These are phyloP conservation scores for Colletotrichum abscissum DNA, from an alignment of 2,329 filamentous ascomycete species.

Conservation along the genomic window DNA sequence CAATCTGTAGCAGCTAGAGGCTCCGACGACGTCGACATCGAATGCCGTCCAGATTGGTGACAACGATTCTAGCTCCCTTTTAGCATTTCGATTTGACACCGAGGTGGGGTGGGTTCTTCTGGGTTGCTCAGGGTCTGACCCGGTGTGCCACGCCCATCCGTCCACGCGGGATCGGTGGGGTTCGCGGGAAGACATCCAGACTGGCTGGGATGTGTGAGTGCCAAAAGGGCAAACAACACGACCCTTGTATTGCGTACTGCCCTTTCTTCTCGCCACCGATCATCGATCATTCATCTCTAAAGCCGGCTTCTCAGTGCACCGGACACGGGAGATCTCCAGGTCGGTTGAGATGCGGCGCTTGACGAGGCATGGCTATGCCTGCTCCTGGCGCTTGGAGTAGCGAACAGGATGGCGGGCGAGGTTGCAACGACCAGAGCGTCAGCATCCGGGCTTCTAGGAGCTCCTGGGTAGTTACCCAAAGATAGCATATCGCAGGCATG, in stretches of 20 bases:
- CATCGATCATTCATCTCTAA: constrained; percentile 15
- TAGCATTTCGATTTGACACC: background rate
- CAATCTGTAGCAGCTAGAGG: constrained; percentile 3
- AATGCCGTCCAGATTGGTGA: background rate
- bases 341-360: background rate
- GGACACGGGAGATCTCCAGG: constrained; percentile 26
- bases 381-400: constrained; percentile 3
- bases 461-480: background rate
- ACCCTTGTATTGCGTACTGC: constrained; percentile 17
- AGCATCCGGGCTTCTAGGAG: background rate
- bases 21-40: background rate
- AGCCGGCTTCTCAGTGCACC: background rate
- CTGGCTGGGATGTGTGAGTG: constrained; percentile 12
- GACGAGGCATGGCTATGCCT: constrained; percentile 28
- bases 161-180: constrained; percentile 33
- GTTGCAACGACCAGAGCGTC: constrained; percentile 2
- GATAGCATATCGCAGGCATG: background rate
- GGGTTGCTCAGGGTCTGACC: constrained; percentile 25
- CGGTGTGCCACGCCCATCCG: constrained; percentile 16
- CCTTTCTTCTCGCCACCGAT: constrained; percentile 15
- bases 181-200: constrained; percentile 23
- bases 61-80: background rate
- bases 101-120: constrained; percentile 3
- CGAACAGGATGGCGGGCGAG: constrained; percentile 11
- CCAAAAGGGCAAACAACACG: constrained; percentile 17